Conservation (phyloP, 148 eudicot genomes). For the Spergularia bocconei region DNA sequence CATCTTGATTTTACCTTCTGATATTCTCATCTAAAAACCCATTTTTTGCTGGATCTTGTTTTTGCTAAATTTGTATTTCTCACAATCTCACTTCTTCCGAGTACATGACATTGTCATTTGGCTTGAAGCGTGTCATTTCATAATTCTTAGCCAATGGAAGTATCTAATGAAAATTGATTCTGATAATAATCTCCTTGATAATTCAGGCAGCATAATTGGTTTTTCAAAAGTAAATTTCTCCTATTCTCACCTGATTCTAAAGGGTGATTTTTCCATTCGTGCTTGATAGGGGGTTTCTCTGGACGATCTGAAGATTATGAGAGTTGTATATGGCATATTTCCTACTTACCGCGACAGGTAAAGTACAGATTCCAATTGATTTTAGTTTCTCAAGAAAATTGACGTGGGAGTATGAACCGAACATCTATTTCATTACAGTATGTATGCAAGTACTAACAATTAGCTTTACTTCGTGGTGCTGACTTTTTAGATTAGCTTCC, state of each 20-base stretch:
- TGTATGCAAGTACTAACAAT: background rate
- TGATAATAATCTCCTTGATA: too few species aligned
- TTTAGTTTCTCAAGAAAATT: background rate
- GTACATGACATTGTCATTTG: too few species aligned
- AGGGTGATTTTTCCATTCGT: conserved; percentile 14
- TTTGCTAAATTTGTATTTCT: background rate
- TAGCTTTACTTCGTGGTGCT: background rate
- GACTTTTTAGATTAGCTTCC: background rate
- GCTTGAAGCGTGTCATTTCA: background rate
- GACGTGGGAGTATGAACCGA: background rate
- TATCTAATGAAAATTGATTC: background rate
- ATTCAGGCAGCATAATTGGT: too few species aligned
- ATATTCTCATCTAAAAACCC: background rate
- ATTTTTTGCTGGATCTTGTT: background rate
- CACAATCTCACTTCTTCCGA: background rate
- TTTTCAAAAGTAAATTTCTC: background rate
- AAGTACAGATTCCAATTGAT: background rate
- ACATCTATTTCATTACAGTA: too few species aligned
- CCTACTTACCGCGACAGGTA: conserved; percentile 98
- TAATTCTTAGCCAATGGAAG: background rate
- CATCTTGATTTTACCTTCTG: background rate
- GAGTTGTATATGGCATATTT: conserved; percentile 92
- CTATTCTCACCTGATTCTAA: background rate
- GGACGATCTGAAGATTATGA: conserved; percentile 78
- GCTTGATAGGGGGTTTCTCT: conserved; percentile 68